Evolutionary conservation across 495 filamentous ascomycete species (phyloP).

Genomic region (Aspergillus sclerotiicarbonarius): DNA sequence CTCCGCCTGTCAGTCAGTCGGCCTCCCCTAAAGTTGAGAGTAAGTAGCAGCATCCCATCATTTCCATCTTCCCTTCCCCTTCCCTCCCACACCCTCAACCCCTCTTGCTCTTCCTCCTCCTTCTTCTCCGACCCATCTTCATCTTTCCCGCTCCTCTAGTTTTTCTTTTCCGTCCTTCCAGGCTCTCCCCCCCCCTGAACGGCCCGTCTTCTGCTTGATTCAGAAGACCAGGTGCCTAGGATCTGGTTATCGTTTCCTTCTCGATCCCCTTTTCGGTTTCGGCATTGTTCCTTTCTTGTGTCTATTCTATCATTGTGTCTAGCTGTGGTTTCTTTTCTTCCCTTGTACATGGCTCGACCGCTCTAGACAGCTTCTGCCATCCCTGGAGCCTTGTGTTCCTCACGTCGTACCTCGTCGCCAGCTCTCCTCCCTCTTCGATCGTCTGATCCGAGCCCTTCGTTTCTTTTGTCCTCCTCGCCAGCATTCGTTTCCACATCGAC

Average conservation of each 20-base stretch:
- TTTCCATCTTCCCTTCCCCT: constrained; percentile 16
- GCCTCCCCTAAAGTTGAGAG: constrained; percentile 20
- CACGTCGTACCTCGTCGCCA: constrained; percentile 22
- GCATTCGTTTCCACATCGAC: constrained; percentile 36
- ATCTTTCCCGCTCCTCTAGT: constrained; percentile 14
- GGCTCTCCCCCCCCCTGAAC: constrained; percentile 23
- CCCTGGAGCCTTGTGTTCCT: constrained; percentile 31
- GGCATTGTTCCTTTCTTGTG: constrained; percentile 8
- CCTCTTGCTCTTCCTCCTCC: constrained; percentile 4
- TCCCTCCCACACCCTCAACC: constrained; percentile 10
- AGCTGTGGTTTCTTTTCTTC: constrained; percentile 5
- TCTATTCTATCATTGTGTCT: constrained; percentile 11
- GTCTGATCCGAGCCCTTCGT: constrained; percentile 36
- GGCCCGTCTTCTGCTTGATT: constrained; percentile 30
- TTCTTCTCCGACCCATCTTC: constrained; percentile 3
- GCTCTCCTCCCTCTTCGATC: constrained; percentile 21
- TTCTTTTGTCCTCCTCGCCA: constrained; percentile 32
- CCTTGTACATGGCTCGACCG: constrained; percentile 42
- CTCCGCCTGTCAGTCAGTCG: constrained; percentile 25
- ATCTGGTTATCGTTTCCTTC: constrained; percentile 25
- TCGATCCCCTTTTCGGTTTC: constrained; percentile 22
- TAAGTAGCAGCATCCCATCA: constrained; percentile 18
- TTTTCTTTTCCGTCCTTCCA: constrained; percentile 12
- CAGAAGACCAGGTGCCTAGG: constrained; percentile 28
- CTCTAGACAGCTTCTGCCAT: constrained; percentile 30